Evolutionary conservation across 768 basidiomycete genomes (phyloP).

Genomic region (Gelatoporia subvermispora): DNA sequence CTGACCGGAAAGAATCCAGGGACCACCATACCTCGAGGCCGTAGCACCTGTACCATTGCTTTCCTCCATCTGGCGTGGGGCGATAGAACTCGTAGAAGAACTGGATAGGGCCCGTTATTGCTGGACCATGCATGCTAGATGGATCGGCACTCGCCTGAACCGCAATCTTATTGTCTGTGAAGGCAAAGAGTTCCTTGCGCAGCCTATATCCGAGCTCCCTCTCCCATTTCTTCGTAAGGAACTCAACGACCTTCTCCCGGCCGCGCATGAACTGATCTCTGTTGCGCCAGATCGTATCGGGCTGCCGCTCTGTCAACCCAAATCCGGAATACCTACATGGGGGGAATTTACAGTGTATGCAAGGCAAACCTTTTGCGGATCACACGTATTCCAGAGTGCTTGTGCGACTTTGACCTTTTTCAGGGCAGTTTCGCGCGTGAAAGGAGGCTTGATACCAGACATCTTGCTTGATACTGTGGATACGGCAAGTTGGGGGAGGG

Average conservation of each 20-base stretch:
- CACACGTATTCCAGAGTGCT: constrained; percentile 43
- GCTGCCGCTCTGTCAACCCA: constrained; percentile 2
- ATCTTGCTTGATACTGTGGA: background rate
- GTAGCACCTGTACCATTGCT: constrained; percentile 42
- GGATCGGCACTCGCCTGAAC: constrained; percentile 34
- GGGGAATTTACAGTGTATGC: constrained; percentile 42
- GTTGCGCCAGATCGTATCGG: constrained; percentile 52
- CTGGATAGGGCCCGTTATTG: constrained; percentile 10
- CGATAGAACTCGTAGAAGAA: constrained; percentile 46
- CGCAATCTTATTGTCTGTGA: constrained; percentile 49
- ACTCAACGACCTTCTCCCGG: constrained; percentile 37
- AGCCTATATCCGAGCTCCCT: constrained; percentile 46
- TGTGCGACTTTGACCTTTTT: constrained; percentile 49
- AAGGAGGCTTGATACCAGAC: constrained; percentile 22
- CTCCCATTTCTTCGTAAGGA: constrained; percentile 48
- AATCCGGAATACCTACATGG: background rate
- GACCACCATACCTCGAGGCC: constrained; percentile 34
- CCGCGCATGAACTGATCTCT: constrained; percentile 46
- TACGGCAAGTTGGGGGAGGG: too few relatives aligned
- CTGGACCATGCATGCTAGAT: background rate
- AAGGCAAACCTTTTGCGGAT: constrained; percentile 31
- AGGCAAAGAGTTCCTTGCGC: constrained; percentile 51
- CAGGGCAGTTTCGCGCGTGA: constrained; percentile 28
- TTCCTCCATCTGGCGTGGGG: constrained; percentile 27
- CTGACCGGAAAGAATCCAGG: background rate